phyloP scores from a whole-genome alignment of 352 stramenopile genomes.

The Pelagophyceae sp. region DNA sequence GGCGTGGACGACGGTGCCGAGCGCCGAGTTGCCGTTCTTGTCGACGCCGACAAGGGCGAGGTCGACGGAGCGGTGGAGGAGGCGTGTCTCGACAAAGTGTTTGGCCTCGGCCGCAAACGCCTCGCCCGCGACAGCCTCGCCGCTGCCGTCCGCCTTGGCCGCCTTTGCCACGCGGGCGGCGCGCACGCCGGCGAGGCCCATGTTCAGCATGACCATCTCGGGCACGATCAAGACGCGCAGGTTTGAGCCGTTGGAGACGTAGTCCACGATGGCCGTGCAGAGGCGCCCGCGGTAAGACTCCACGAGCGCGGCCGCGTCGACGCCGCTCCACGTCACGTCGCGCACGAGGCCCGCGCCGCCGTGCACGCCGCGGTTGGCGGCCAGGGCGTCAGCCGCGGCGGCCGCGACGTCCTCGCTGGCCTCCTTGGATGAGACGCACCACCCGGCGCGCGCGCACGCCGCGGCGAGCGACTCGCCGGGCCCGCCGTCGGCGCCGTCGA shows the following conservation, averaged over 20 bases:
- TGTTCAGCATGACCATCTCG: conserved; percentile 67
- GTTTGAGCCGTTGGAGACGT: conserved; percentile 73
- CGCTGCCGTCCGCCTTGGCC: conserved; percentile 16
- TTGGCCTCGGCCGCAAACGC: conserved; percentile 73
- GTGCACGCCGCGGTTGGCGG: background rate
- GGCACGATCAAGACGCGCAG: conserved; percentile 62
- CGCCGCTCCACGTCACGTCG: conserved; percentile 9
- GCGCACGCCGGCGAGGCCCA: conserved; percentile 76
- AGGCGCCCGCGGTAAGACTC: conserved; percentile 62
- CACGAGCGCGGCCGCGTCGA: conserved; percentile 52
- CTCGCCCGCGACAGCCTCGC: conserved; percentile 43
- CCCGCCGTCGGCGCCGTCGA: conserved; percentile 31
- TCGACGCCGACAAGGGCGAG: conserved; percentile 63
- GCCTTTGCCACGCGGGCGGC: conserved; percentile 60
- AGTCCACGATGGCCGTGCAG: conserved; percentile 69
- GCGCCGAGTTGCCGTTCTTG: conserved; percentile 77
- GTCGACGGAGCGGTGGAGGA: conserved; percentile 80
- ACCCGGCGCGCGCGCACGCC: conserved; percentile 59
- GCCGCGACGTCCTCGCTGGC: conserved; percentile 19
- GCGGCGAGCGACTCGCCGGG: conserved; percentile 34
- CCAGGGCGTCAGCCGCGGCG: background rate
- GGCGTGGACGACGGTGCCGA: conserved; percentile 77
- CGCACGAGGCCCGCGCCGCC: background rate
- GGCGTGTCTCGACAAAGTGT: conserved; percentile 76
- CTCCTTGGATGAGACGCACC: conserved; percentile 53